phyloP scores from a whole-genome alignment of 768 basidiomycete genomes.

The Lepiota brunneoincarnata region DNA sequence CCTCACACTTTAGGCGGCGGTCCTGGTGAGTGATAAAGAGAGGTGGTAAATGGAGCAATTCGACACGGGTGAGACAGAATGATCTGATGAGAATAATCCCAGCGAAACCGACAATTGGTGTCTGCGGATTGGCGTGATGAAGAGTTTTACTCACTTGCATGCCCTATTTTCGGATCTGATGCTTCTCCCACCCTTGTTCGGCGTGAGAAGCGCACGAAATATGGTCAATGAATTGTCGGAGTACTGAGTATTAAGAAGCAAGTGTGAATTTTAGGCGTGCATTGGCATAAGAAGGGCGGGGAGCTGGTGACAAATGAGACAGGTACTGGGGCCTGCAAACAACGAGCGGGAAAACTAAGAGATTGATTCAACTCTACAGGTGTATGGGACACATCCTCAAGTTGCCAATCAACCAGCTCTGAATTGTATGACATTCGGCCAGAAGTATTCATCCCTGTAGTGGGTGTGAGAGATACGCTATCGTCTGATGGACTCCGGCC shows the following conservation, averaged over 20 bases:
- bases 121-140: neutral
- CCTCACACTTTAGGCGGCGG: neutral
- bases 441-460: neutral
- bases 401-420: too few species aligned
- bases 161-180: neutral
- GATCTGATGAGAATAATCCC: neutral
- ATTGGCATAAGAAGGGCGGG: too few species aligned
- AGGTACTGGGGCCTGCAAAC: too few species aligned
- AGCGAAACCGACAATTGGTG: neutral
- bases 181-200: neutral
- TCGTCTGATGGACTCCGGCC: neutral
- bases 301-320: too few species aligned
- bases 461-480: neutral
- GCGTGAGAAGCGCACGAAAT: neutral
- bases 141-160: neutral
- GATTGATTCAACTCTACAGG: too few species aligned
- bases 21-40: neutral
- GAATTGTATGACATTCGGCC: too few species aligned
- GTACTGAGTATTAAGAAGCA: too few species aligned
- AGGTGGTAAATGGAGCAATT: neutral
- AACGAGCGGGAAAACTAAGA: too few species aligned
- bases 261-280: too few species aligned
- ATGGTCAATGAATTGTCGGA: too few species aligned
- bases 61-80: neutral
- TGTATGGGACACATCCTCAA: too few species aligned